Base-by-base conservation (phyloP, 108 stramenopile genomes). In the Cylindrotheca closterium region DNA sequence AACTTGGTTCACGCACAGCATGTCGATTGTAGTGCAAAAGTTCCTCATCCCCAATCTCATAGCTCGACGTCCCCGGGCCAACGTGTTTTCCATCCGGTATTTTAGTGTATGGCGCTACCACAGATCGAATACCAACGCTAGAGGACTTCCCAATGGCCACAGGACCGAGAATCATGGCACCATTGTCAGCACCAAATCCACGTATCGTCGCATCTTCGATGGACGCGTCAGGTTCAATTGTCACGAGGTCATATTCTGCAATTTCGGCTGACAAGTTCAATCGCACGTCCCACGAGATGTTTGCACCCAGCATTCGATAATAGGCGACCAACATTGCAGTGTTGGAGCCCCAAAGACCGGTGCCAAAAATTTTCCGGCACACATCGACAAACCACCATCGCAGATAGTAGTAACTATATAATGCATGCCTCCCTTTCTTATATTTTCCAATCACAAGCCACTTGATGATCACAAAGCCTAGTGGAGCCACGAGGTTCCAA, bases 351-450 rank as follows among this genome's bases (percentile, higher is more conserved):
- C 63, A 83, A 2, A 83, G 47, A 1, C 82, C 82, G 25, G 51
- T 23, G 10, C 64, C 65, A 53, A 74, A 59, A 8, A 83, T 30
- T 29, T 69, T 69, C 0, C 68, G 60, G 23, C 67, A 61, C 23
- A 77, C 51, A 59, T 81, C 78, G 0, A 78, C 76, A 51, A 78
- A 61, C 84, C 84, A 85, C 84, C 84, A 85, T 19, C 84, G 71
- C 8, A 81, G 56, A 50, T 85, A 85, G 50, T 79, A 71, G 12
- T 30, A 27, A 12, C 77, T 55, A 71, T 75, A 79, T 21, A 78
- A 55, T 0, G 74, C 65, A 49, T 80, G 75, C 12, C 84, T 61
- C 0, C 84, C 84, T n/a, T 33, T 17, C 28, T 55, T 72, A 60
- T 81, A 85, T 34, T 51, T 42, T 30, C 84, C 84, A 47, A 85